Percentiles rank a stretch among this genome's conserved stretches.
Evolutionary conservation across 345 rosid genomes (phyloP).

Genomic region (Erysimum cheiranthoides): DNA sequence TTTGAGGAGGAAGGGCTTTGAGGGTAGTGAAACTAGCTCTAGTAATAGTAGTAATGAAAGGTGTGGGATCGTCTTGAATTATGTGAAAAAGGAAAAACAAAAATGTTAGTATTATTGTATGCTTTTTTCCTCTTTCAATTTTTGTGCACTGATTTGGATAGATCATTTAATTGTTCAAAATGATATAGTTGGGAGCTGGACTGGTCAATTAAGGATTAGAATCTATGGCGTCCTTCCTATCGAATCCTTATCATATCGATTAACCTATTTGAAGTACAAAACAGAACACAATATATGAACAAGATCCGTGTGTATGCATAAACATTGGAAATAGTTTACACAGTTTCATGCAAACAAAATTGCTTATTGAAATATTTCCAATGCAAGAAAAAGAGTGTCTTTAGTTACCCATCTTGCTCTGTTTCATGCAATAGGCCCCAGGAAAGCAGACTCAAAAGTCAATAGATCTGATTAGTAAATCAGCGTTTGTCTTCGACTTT

Average conservation of each 20-base stretch:
- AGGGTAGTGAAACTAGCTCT: conserved; percentile 12
- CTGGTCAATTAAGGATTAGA: neutral
- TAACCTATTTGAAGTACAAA: neutral
- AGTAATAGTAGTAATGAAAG: conserved; percentile 21
- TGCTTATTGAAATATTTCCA: conserved; percentile 9
- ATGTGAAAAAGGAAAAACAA: conserved; percentile 1
- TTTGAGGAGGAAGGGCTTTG: conserved; percentile 3
- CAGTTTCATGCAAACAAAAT: neutral
- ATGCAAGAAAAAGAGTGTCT: neutral
- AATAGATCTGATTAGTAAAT: conserved; percentile 65
- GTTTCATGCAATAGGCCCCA: neutral
- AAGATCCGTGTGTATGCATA: neutral
- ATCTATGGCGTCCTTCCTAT: no score
- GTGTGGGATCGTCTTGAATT: conserved; percentile 16
- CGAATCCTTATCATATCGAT: neutral
- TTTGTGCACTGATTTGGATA: conserved; percentile 1
- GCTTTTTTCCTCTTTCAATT: neutral
- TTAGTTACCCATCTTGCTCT: neutral
- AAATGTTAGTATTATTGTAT: neutral
- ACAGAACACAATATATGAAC: neutral
- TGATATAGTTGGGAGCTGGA: neutral
- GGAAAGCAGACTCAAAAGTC: conserved; percentile 41
- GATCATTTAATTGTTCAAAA: neutral
- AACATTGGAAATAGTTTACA: neutral
- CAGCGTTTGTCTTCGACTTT: conserved; percentile 73